These are phyloP conservation scores for Coemansia sp. DNA, from an alignment of 192 early-diverging fungal genomes.

Conservation along the genomic window DNA sequence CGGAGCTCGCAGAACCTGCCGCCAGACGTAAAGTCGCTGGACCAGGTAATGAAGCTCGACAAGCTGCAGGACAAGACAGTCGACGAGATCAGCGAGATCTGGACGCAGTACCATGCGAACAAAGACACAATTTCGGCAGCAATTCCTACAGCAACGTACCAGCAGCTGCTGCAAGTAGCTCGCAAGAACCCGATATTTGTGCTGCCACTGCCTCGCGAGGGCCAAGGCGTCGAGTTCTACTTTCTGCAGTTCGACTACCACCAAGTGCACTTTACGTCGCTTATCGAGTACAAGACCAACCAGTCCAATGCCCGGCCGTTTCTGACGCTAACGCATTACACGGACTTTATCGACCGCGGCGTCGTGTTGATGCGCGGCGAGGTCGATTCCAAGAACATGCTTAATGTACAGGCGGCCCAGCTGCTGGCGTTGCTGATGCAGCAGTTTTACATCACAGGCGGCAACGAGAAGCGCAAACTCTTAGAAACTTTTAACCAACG, in stretches of 20 bases:
- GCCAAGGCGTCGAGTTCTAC: conserved; percentile 80
- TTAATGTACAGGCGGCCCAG: conserved; percentile 71
- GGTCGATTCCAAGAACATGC: conserved; percentile 53
- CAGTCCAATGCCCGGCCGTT: conserved; percentile 72
- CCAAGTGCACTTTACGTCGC: conserved; percentile 82
- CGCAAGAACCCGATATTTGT: conserved; percentile 66
- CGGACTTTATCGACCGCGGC: conserved; percentile 78
- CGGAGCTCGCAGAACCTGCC: conserved; percentile 20
- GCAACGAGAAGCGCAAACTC: conserved; percentile 59
- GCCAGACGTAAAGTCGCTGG: conserved; percentile 52
- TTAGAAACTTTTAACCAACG: conserved; percentile 76
- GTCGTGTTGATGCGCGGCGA: conserved; percentile 92
- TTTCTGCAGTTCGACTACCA: conserved; percentile 82
- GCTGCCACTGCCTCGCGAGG: conserved; percentile 74
- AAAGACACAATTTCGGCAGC: conserved; percentile 63
- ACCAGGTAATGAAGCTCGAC: conserved; percentile 59
- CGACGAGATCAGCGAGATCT: conserved; percentile 61
- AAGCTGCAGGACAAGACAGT: conserved; percentile 40
- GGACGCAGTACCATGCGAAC: conserved; percentile 71
- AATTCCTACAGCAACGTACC: conserved; percentile 63
- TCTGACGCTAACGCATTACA: conserved; percentile 85
- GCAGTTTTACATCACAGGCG: conserved; percentile 84
- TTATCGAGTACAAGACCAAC: conserved; percentile 88
- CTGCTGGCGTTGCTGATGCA: conserved; percentile 78
- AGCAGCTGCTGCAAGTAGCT: conserved; percentile 54